phyloP scores from a whole-genome alignment of 2,329 filamentous ascomycete genomes.

The Aspergillus tubingensis region DNA sequence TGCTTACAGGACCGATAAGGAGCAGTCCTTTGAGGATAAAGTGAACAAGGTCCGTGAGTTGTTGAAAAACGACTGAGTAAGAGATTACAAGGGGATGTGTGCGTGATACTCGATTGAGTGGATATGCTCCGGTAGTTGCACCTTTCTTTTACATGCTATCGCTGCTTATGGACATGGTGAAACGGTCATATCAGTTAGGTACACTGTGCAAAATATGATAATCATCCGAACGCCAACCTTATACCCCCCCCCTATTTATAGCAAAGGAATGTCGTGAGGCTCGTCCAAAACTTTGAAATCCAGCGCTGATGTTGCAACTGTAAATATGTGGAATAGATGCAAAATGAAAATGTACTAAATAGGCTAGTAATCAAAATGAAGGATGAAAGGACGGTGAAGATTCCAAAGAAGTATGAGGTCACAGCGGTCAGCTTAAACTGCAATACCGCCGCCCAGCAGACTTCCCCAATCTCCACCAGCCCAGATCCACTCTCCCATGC shows the following conservation, averaged over 20 bases:
- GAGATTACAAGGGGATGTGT: too few species aligned
- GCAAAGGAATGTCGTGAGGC: slow-evolving; percentile 6
- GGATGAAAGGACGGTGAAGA: slow-evolving; percentile 1
- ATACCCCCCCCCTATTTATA: slow-evolving; percentile 4
- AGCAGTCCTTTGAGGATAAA: slow-evolving; percentile 78
- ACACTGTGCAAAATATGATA: slow-evolving; percentile 9
- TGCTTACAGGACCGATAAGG: slow-evolving; percentile 72
- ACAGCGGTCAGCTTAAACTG: slow-evolving; percentile 24
- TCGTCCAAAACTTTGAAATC: slow-evolving; percentile 7
- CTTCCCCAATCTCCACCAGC: slow-evolving; percentile 46
- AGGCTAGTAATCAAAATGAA: not conserved
- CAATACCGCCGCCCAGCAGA: slow-evolving; percentile 43
- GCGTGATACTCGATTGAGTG: not conserved
- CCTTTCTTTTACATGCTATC: not conserved
- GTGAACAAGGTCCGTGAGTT: slow-evolving; percentile 63
- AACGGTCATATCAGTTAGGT: slow-evolving; percentile 3
- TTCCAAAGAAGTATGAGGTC: not conserved
- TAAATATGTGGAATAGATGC: not conserved
- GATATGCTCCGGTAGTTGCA: not conserved
- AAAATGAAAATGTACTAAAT: not conserved
- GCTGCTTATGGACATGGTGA: not conserved
- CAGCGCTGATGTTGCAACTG: slow-evolving; percentile 6
- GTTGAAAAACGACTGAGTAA: slow-evolving; percentile 37
- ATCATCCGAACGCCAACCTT: slow-evolving; percentile 7
- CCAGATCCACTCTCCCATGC: slow-evolving; percentile 48